Evolutionary conservation across 2,329 filamentous ascomycete genomes (phyloP), one percentile per base, ranked within the genome.

Genomic region (Diaporthe velutina): DNA sequence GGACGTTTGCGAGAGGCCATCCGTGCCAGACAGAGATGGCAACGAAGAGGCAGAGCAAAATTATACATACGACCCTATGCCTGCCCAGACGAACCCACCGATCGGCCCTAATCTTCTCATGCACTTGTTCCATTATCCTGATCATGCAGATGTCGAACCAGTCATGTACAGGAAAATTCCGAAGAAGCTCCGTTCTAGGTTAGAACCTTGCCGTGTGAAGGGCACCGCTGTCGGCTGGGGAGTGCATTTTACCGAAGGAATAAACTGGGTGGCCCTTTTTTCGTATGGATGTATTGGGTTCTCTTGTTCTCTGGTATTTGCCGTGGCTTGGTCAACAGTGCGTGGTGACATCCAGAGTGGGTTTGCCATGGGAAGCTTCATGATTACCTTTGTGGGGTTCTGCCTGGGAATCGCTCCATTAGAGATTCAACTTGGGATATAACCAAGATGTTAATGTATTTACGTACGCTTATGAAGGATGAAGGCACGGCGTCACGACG

Each of bases 121-220:
- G 52, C 79, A 81, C 66, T 73, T 81, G 22, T 80, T 80, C 50
- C 78, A 81, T 50, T 75, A 81, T 50, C 80, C 79, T 15, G 76
- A 77, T 3, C 75, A 81, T 25, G 79, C 80, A 7, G 75, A 77
- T n/a, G 72, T 77, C 0, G 50, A 76, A 2, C 75, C 77, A 1
- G 61, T 78, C 40, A 64, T 80, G 9, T 82, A 76, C 52, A 61
- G 57, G 22, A 78, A 74, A 15, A 74, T 79, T 17, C 80, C 79
- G 1, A 80, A 80, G 66, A 82, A 81, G 66, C 74, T 81, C 12
- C 76, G 76, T 8, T 71, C 73, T 6, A 78, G 77, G 50, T 73
- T 81, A 7, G 67, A 73, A 35, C 70, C 79, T 6, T 80, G 79
- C 64, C 75, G 75, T 10, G 40, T 72, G 1, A 78, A 77, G 12